Evolutionary conservation across 768 basidiomycete species (phyloP).

Genomic region (Mycena capillaripes): DNA sequence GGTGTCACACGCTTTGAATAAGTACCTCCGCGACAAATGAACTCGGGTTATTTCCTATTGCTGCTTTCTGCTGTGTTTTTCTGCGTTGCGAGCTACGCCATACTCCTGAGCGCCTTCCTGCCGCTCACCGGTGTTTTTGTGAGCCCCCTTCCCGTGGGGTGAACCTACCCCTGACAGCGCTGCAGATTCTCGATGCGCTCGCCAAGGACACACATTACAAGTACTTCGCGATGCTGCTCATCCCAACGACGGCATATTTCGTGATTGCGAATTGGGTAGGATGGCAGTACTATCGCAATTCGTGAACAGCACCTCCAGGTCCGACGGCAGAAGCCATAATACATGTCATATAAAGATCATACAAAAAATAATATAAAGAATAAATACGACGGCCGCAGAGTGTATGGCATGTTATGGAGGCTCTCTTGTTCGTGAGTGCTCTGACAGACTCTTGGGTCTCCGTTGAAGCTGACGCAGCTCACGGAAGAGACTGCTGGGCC

Average conservation of each 20-base stretch:
- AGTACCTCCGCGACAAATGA: neutral
- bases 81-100: conserved; percentile 69
- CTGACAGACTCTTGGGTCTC: conserved; percentile 61
- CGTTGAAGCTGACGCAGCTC: conserved; percentile 67
- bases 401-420: conserved; percentile 45
- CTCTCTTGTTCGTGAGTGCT: conserved; percentile 54
- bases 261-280: conserved; percentile 99
- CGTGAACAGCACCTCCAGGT: conserved; percentile 58
- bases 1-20: neutral
- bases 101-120: conserved; percentile 75
- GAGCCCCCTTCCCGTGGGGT: conserved; percentile 38
- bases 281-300: conserved; percentile 97
- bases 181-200: conserved; percentile 74
- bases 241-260: conserved; percentile 89
- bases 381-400: conserved; percentile 30
- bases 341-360: conserved; percentile 14
- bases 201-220: conserved; percentile 90
- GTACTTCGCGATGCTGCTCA: conserved; percentile 82
- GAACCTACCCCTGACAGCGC: neutral
- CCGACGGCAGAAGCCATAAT: conserved; percentile 3
- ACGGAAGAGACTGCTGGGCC: conserved; percentile 62
- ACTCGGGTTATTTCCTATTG: conserved; percentile 63
- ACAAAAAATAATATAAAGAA: conserved; percentile 37
- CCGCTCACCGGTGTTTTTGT: conserved; percentile 67
- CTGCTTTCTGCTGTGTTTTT: conserved; percentile 66